Percentiles rank a stretch among this genome's conserved stretches.
Evolutionary conservation across 2,329 filamentous ascomycete genomes (phyloP).

Genomic region (Dactylellina drechsleri): DNA sequence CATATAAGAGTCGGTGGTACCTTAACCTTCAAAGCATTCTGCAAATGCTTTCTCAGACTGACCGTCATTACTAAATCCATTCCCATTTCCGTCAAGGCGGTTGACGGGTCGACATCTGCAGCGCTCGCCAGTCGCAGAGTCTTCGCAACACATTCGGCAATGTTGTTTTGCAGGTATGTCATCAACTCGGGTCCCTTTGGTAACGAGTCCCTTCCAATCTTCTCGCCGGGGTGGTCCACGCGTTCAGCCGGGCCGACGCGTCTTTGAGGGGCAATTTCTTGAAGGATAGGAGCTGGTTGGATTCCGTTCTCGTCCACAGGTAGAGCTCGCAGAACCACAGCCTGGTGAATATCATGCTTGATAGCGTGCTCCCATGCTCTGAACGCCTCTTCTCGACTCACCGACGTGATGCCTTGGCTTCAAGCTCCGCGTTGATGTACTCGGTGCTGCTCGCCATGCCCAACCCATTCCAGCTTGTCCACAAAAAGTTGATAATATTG

Average conservation of each 20-base stretch:
- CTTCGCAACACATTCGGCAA: constrained; percentile 60
- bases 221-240: neutral
- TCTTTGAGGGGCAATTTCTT: constrained; percentile 58
- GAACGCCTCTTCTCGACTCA: constrained; percentile 63
- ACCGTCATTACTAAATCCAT: constrained; percentile 63
- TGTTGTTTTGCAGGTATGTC: constrained; percentile 59
- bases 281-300: constrained; percentile 58
- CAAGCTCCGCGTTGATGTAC: constrained; percentile 63
- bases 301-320: constrained; percentile 60
- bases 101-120: constrained; percentile 61
- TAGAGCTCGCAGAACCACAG: constrained; percentile 61
- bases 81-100: constrained; percentile 62
- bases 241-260: neutral
- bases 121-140: constrained; percentile 60
- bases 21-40: constrained; percentile 60
- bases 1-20: constrained; percentile 63
- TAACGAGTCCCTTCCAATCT: neutral
- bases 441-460: constrained; percentile 62
- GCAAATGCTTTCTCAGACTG: constrained; percentile 60
- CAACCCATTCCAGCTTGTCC: constrained; percentile 63
- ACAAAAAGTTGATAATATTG: constrained; percentile 63
- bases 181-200: constrained; percentile 59
- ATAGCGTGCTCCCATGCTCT: constrained; percentile 62
- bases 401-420: constrained; percentile 63
- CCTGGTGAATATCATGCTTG: constrained; percentile 61